Base-by-base conservation (phyloP, 1,284 basidiomycete genomes). In the Psilocybe mexicana region DNA sequence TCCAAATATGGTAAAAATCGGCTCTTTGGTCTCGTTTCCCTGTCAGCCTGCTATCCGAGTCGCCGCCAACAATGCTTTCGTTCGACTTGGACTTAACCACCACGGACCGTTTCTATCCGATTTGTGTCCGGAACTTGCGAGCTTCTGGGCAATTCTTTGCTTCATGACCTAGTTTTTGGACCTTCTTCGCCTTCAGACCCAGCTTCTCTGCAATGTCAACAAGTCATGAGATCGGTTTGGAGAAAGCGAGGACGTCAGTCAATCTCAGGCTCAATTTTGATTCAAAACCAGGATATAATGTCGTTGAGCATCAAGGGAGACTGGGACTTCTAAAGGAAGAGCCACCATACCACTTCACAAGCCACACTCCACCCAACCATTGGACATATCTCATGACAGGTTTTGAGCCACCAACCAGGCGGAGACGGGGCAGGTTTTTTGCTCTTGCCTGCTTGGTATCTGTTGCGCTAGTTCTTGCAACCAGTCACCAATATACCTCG, bases 151-250 rank as follows among this genome's bases (percentile, higher is more conserved):
- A 49, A 46, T 47, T 63, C 59, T 59, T 65, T 55, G 51, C 59
- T 66, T 57, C 58, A 63, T 67, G 63, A 62, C 54, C 59, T 58
- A 40, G 47, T 44, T 49, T 49, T 36, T 58, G 18, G 46, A 51
- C 56, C 48, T 59, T 57, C 51, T 53, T 26, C 14, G 43, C 58
- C 43, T 46, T 48, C 36, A 40, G 45, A 35, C 56, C 26, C 57
- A 44, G 43, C 57, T 67, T 63, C 61, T 59, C 52, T 30, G 50
- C 45, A 54, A 61, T 60, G 61, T 40, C 59, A 48, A 28, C 53
- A 36, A 57, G 63, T 65, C 65, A 67, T 65, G 63, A 59, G 65
- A 61, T 56, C 18, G 6, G 36, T 45, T 43, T 52, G 35, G 53
- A 56, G 53, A 57, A 50, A 46, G 42, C 47, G 53, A 58, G 51